Evolutionary conservation across 345 rosid species (phyloP).

Genomic region (Sisymbrium irio): DNA sequence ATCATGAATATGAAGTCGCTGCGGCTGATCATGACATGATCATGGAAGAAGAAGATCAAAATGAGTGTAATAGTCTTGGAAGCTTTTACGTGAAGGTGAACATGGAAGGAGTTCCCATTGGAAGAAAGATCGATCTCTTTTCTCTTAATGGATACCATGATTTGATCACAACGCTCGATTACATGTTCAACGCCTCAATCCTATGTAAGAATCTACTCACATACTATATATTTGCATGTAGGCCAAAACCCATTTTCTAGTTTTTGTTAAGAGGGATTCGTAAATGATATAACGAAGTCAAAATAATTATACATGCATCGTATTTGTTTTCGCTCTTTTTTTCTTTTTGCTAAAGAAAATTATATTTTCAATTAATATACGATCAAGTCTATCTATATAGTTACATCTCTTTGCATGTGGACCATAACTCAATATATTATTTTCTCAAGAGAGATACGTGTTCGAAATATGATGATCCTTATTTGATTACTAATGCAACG

Average conservation of each 20-base stretch:
- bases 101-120: slow-evolving; percentile 97
- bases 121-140: slow-evolving; percentile 76
- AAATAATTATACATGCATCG: not conserved
- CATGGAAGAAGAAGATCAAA: slow-evolving; percentile 50
- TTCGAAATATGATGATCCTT: not conserved
- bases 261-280: not conserved
- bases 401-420: not conserved
- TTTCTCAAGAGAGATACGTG: not conserved
- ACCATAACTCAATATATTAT: not conserved
- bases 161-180: slow-evolving; percentile 67
- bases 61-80: slow-evolving; percentile 62
- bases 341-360: not conserved
- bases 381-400: not conserved
- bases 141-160: slow-evolving; percentile 76
- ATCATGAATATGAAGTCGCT: slow-evolving; percentile 10
- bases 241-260: not conserved
- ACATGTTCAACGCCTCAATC: slow-evolving; percentile 85
- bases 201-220: slow-evolving; percentile 50
- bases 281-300: not conserved
- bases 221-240: slow-evolving; percentile 15
- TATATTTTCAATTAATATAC: not conserved
- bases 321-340: not conserved
- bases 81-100: slow-evolving; percentile 89
- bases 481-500: not conserved
- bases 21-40: slow-evolving; percentile 24